A percentile compares a stretch with the other conserved stretches of the same genome.
Conservation (phyloP, 148 eudicot species). For the Cornus suecica region DNA sequence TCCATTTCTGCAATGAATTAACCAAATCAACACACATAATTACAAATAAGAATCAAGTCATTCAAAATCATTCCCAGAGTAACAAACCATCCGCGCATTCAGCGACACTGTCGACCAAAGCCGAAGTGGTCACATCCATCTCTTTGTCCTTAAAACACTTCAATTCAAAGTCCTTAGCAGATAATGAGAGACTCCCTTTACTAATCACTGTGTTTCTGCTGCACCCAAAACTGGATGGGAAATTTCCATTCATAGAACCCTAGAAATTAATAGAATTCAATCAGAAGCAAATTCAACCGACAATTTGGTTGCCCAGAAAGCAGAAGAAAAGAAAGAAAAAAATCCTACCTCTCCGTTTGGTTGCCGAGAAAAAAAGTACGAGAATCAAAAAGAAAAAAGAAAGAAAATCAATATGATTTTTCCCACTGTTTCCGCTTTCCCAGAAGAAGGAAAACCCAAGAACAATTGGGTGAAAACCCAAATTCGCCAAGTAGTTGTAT, state of each 20-base stretch:
- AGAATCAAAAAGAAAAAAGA: background rate
- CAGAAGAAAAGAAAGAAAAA: too few species aligned
- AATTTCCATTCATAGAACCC: conserved; percentile 34
- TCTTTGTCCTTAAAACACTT: conserved; percentile 55
- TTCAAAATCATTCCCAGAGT: background rate
- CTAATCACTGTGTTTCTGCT: conserved; percentile 22
- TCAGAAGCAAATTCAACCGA: background rate
- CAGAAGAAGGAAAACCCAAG: background rate
- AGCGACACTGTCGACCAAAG: conserved; percentile 47
- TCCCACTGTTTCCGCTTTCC: background rate
- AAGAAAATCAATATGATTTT: background rate
- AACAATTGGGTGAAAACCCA: background rate
- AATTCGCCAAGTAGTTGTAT: background rate
- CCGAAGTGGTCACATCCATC: conserved; percentile 57
- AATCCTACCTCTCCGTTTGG: background rate
- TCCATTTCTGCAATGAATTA: conserved; percentile 36
- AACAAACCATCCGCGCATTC: conserved; percentile 54
- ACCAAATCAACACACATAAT: background rate
- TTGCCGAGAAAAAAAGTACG: background rate
- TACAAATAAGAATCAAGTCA: background rate
- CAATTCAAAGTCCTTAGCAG: conserved; percentile 35
- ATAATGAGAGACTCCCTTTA: conserved; percentile 3
- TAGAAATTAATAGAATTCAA: conserved; percentile 12
- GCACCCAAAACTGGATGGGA: conserved; percentile 35
- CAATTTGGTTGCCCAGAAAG: background rate